These are phyloP conservation scores for Russula griseocarnosa DNA, from an alignment of 768 basidiomycete species.

Conservation along the genomic window DNA sequence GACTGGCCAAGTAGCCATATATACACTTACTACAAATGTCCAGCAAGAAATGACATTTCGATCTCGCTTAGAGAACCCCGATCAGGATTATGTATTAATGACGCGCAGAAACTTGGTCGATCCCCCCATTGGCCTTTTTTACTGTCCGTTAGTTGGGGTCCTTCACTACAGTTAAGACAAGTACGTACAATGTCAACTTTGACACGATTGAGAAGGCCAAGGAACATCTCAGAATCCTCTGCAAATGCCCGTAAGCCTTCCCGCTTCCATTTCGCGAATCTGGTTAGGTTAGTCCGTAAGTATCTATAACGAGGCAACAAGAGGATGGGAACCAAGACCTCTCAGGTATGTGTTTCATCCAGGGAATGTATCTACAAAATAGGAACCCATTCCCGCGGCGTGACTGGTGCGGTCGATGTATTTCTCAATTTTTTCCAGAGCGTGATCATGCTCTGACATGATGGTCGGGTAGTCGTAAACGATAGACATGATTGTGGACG, in stretches of 20 bases:
- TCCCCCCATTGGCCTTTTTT: neutral
- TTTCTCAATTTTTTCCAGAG: neutral
- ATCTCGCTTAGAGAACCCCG: constrained; percentile 7
- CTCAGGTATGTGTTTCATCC: constrained; percentile 17
- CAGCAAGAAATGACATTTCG: constrained; percentile 24
- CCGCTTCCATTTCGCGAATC: constrained; percentile 31
- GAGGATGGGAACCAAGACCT: neutral
- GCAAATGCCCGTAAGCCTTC: constrained; percentile 20
- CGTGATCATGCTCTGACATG: neutral
- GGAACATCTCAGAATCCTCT: constrained; percentile 15
- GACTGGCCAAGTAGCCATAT: too few relatives aligned
- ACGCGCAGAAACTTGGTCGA: neutral
- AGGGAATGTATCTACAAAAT: constrained; percentile 14
- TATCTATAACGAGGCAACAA: neutral
- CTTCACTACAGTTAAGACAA: too few relatives aligned
- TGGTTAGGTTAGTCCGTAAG: neutral
- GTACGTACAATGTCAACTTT: constrained; percentile 18
- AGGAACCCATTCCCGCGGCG: neutral
- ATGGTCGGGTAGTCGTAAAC: constrained; percentile 30
- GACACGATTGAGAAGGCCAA: constrained; percentile 24
- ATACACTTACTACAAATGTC: constrained; percentile 17
- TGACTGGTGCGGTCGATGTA: neutral
- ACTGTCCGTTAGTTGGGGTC: neutral
- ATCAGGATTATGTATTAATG: neutral
- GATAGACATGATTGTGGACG: too few relatives aligned